Evolutionary conservation across 2,329 filamentous ascomycete genomes (phyloP), one percentile per base, ranked within the genome.

Genomic region (Monilinia fructigena): DNA sequence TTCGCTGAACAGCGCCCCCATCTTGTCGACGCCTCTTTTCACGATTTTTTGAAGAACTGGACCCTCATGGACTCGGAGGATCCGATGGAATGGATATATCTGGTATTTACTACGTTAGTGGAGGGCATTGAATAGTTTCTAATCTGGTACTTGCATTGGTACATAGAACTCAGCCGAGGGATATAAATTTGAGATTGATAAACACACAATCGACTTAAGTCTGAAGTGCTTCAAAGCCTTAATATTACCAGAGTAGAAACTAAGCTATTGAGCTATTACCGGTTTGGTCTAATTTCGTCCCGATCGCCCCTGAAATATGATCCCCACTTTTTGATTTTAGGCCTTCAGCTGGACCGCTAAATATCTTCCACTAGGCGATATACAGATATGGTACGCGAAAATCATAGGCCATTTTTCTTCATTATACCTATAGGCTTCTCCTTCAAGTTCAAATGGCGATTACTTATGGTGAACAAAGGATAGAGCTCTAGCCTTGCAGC

Each of bases 271-370:
- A 48, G 47, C 47, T 48, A 48, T 48, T 5, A 52, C 45, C 20
- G n/a, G 26, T 50, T 38, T 52, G 31, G 58, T 42, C 18, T 61
- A 52, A 38, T 18, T 11, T 20, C 23, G 18, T 59, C 55, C 8
- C 31, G 11, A 26, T 4, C 20, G 20, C 45, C 47, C 45, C 45
- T 61, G 45, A 61, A 61, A 61, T 61, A 40, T 61, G 45, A 7
- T 47, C n/a, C n/a, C 45, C 58, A 61, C 58, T 52, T 28, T 28
- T 61, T 12, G 12, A 2, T 18, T 61, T 52, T 40, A 18, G 47
- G 45, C 45, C 23, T 45, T 61, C 58, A 52, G 45, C 58, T 38
- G 58, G 28, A 14, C 45, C n/a, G 58, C 58, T 18, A 31, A 28
- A 20, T 61, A 48, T 16, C 28, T 26, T 48, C 28, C n/a, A 26